Evolutionary conservation across 2,329 filamentous ascomycete genomes (phyloP), one percentile per base, ranked within the genome.

Genomic region (Herpomyces periplanetae): DNA sequence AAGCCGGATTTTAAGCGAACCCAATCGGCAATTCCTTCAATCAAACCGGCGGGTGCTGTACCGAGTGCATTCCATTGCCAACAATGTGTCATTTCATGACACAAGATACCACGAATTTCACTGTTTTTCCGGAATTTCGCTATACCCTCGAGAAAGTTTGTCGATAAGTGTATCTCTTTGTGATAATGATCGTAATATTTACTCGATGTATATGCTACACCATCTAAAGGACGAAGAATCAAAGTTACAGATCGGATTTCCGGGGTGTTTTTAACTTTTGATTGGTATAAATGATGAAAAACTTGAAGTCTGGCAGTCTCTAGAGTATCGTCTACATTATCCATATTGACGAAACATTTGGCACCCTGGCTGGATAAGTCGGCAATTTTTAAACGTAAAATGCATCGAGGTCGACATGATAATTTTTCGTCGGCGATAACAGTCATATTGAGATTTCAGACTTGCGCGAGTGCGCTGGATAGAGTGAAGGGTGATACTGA

Each of bases 11-110:
- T 56, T 24, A 91, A 41, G 2, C 75, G 51, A 10, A 91, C 73
- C 53, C 68, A 91, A 39, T 91, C 80, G 9, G 75, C 75, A 20
- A 91, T 55, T 1, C 75, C 75, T 38, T 91, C 75, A 21, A 85
- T 60, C 17, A 91, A 38, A 0, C 80, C 80, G 1, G 60, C 60
- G 2, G 41, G 37, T 16, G 55, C 41, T 3, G 38, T 40, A 0
- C 42, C 44, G 5, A 37, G 42, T 2, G 47, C 62, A 28, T 68
- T 60, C 38, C 66, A 63, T 37, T 91, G 75, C 40, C 64, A 84
- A 40, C 71, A 88, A 41, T 91, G 80, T 7, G 91, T 75, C 25
- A 88, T 59, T 39, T 91, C 75, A 34, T 91, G 75, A 2, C 64
- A 62, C 9, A 91, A 37, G 1, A 91, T 71, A 15, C 80, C 80